Percentiles rank a stretch among this genome's conserved stretches.
phyloP scores from a whole-genome alignment of 208 protist species.

The Leishmania aethiopica region DNA sequence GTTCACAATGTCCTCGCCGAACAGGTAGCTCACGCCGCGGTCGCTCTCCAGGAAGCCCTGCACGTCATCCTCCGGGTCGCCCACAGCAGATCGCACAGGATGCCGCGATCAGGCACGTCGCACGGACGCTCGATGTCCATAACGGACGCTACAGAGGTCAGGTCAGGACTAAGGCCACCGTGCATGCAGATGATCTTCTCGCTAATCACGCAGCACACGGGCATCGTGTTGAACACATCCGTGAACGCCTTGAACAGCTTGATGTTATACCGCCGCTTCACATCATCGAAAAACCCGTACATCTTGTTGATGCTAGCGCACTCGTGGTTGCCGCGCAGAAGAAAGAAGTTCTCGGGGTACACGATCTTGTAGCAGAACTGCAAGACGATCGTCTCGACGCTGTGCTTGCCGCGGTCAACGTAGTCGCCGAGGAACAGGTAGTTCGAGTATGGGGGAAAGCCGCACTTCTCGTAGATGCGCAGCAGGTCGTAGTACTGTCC shows the following conservation, averaged over 20 bases:
- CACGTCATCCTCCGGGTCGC: constrained; percentile 88
- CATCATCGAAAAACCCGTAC: constrained; percentile 99
- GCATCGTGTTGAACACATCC: constrained; percentile 99
- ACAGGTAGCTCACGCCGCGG: constrained; percentile 98
- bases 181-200: constrained; percentile 99
- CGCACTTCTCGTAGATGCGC: constrained; percentile 98
- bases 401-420: constrained; percentile 98
- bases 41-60: constrained; percentile 97
- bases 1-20: constrained; percentile 97
- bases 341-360: constrained; percentile 98
- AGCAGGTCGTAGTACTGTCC: constrained; percentile 99
- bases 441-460: constrained; percentile 98
- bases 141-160: constrained; percentile 95
- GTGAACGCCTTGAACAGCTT: constrained; percentile 99
- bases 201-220: constrained; percentile 98
- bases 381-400: constrained; percentile 93
- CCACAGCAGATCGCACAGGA: constrained; percentile 99
- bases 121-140: constrained; percentile 95
- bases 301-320: constrained; percentile 98
- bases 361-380: constrained; percentile 96
- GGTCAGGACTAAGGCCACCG: constrained; percentile 97
- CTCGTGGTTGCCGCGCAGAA: constrained; percentile 99
- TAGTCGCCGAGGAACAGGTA: constrained; percentile 99
- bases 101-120: constrained; percentile 99
- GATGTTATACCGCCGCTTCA: constrained; percentile 92